Evolutionary conservation across 495 filamentous ascomycete genomes (phyloP).

Genomic region (Podospora anserina): DNA sequence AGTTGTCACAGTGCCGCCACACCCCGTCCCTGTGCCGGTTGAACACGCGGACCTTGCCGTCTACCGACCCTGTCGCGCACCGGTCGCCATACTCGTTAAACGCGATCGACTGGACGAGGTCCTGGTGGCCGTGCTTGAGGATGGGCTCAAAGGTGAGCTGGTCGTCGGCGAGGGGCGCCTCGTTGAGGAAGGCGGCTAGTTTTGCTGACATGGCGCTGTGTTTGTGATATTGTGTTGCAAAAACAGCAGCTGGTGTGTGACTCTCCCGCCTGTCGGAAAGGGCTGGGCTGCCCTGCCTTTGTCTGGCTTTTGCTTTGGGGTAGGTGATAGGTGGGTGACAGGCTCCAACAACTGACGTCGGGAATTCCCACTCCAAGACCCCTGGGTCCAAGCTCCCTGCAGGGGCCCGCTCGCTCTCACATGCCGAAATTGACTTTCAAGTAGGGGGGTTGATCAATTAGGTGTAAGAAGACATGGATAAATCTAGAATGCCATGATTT

Average conservation of each 20-base stretch:
- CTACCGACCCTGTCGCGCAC: slow-evolving; percentile 83
- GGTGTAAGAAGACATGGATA: not conserved
- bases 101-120: slow-evolving; percentile 64
- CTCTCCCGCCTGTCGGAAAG: not conserved
- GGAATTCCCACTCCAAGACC: slow-evolving; percentile 3
- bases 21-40: slow-evolving; percentile 70
- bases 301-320: not conserved
- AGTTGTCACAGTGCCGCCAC: slow-evolving; percentile 80
- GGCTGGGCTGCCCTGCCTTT: too few species aligned
- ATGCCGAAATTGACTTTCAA: not conserved
- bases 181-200: slow-evolving; percentile 53
- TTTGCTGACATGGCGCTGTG: slow-evolving; percentile 16
- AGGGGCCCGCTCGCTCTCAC: not conserved
- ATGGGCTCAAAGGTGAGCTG: slow-evolving; percentile 54
- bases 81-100: slow-evolving; percentile 84
- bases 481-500: not conserved
- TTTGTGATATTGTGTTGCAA: not conserved
- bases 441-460: not conserved
- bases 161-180: slow-evolving; percentile 74
- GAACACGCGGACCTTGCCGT: slow-evolving; percentile 92
- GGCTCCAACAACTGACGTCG: not conserved
- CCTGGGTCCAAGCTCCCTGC: slow-evolving; percentile 25
- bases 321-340: not conserved
- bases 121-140: slow-evolving; percentile 60
- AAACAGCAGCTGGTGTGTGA: not conserved